Evolutionary conservation across 163 green algal species (phyloP).

Genomic region (Chloroidium sp.): DNA sequence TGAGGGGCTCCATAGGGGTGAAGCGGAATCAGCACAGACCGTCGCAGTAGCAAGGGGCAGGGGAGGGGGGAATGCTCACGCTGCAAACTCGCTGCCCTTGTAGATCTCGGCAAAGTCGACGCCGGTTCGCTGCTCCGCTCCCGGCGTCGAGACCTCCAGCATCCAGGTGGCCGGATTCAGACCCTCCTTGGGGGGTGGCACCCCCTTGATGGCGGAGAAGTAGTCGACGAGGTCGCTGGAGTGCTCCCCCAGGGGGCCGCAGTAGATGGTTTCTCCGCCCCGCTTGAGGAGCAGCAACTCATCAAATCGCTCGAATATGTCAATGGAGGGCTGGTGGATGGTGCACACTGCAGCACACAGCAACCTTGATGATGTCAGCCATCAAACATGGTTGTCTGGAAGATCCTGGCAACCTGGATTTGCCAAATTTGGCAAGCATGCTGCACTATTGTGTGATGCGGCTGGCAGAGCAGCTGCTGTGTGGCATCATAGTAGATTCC

Average conservation of each 20-base stretch:
- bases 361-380: no score
- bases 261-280: slow-evolving; percentile 62
- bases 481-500: no score
- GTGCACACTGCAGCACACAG: slow-evolving; percentile 17
- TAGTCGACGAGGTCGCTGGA: slow-evolving; percentile 51
- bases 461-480: no score
- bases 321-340: slow-evolving; percentile 33
- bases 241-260: slow-evolving; percentile 48
- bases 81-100: slow-evolving; percentile 8
- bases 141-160: slow-evolving; percentile 16
- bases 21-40: no score
- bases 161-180: slow-evolving; percentile 36
- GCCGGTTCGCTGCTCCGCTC: slow-evolving; percentile 17
- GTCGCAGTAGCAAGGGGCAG: no score
- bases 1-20: no score
- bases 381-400: no score
- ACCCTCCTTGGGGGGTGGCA: slow-evolving; percentile 9
- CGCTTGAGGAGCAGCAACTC: slow-evolving; percentile 69
- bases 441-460: no score
- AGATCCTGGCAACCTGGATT: no score
- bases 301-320: slow-evolving; percentile 60
- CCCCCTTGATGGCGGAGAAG: slow-evolving; percentile 48
- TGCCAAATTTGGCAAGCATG: no score
- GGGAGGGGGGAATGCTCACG: not conserved
- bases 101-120: slow-evolving; percentile 25